phyloP scores from a whole-genome alignment of 1,284 basidiomycete genomes.

The Boletus mariae region DNA sequence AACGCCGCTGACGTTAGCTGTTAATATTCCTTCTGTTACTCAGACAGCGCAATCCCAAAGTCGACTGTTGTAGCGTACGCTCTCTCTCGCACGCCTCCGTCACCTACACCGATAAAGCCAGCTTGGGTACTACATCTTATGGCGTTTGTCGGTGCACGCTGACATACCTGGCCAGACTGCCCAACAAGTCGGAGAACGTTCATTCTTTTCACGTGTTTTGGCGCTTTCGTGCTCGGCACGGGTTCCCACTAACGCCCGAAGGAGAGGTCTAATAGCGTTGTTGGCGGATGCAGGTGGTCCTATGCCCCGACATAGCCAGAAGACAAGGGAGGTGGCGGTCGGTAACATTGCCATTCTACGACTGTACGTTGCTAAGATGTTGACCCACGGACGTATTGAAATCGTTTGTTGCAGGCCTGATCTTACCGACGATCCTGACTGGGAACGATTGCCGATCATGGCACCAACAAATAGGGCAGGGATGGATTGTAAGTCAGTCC shows the following conservation, averaged over 20 bases:
- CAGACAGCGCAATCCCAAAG: constrained; percentile 49
- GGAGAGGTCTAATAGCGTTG: constrained; percentile 39
- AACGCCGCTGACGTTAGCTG: not conserved
- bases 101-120: constrained; percentile 19
- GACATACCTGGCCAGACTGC: constrained; percentile 25
- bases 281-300: constrained; percentile 43
- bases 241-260: constrained; percentile 17
- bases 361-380: constrained; percentile 40
- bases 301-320: constrained; percentile 32
- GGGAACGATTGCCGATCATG: constrained; percentile 46
- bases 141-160: constrained; percentile 9
- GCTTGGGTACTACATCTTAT: constrained; percentile 30
- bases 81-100: constrained; percentile 28
- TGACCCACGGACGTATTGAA: constrained; percentile 1
- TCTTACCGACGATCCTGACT: constrained; percentile 48
- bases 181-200: constrained; percentile 38
- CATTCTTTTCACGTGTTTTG: constrained; percentile 40
- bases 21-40: constrained; percentile 4
- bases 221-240: constrained; percentile 38
- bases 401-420: constrained; percentile 42
- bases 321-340: constrained; percentile 40
- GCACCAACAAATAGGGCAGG: constrained; percentile 41
- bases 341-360: constrained; percentile 52
- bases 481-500: constrained; percentile 42
- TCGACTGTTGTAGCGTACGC: constrained; percentile 45